phyloP scores from a whole-genome alignment of 495 filamentous ascomycete genomes.

The Podospora sp. region DNA sequence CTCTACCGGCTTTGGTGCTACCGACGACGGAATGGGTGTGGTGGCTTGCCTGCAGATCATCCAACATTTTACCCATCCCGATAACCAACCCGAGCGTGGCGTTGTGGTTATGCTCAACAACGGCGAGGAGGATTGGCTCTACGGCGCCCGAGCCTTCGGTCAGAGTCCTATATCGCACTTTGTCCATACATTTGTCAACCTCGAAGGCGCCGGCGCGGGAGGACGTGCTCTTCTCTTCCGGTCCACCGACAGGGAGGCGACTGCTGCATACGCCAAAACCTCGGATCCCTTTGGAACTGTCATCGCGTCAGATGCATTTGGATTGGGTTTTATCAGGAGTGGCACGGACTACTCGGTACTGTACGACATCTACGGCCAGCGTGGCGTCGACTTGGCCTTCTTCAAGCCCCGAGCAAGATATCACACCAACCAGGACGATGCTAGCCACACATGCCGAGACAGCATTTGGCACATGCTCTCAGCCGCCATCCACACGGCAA shows the following conservation, averaged over 20 bases:
- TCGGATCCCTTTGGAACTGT: constrained; percentile 82
- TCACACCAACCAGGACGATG: constrained; percentile 89
- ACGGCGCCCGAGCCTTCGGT: constrained; percentile 84
- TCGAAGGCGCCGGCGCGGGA: constrained; percentile 94
- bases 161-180: constrained; percentile 77
- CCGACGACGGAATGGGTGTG: constrained; percentile 90
- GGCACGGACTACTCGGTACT: constrained; percentile 92
- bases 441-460: constrained; percentile 69
- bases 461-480: constrained; percentile 96
- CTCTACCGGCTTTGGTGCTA: constrained; percentile 84
- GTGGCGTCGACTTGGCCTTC: constrained; percentile 92
- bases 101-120: constrained; percentile 91
- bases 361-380: constrained; percentile 74
- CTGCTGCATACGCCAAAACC: constrained; percentile 69
- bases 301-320: constrained; percentile 80
- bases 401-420: constrained; percentile 81
- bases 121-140: constrained; percentile 91
- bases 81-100: constrained; percentile 75
- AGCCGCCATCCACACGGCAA: constrained; percentile 70
- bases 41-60: constrained; percentile 85
- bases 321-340: constrained; percentile 72
- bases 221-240: constrained; percentile 87
- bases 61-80: constrained; percentile 77
- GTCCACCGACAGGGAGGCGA: constrained; percentile 84
- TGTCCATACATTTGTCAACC: constrained; percentile 84